Evolutionary conservation across 179 eudicot species (phyloP).

Genomic region (Pouteria campechiana): DNA sequence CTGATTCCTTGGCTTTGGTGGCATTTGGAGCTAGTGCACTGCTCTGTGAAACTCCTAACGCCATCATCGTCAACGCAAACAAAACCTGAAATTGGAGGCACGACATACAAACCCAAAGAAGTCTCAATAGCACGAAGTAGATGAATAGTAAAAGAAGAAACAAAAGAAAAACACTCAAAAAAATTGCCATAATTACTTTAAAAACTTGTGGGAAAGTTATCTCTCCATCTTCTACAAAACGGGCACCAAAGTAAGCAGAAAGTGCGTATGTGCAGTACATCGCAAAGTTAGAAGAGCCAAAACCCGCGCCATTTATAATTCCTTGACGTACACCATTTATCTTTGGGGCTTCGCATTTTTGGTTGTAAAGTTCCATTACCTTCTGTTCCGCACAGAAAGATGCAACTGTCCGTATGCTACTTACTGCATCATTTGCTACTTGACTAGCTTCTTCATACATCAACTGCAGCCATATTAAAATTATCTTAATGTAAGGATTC

Average conservation of each 20-base stretch:
- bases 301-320: constrained; percentile 41
- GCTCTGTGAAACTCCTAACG: constrained; percentile 23
- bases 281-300: constrained; percentile 40
- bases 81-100: no score
- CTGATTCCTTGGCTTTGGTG: constrained; percentile 20
- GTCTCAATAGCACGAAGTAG: no score
- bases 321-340: constrained; percentile 49
- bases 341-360: constrained; percentile 50
- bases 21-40: constrained; percentile 18
- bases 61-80: constrained; percentile 52
- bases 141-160: no score
- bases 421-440: constrained; percentile 83
- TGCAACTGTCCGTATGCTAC: constrained; percentile 75
- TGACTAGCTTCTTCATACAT: constrained; percentile 90
- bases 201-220: constrained; percentile 56
- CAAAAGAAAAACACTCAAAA: no score
- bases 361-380: constrained; percentile 55
- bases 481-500: no score
- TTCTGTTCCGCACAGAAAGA: constrained; percentile 80
- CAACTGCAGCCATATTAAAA: constrained; percentile 23
- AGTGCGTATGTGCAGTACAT: constrained; percentile 58
- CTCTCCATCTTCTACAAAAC: constrained; percentile 38
- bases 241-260: constrained; percentile 65
- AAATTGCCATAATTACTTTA: constrained; percentile 22
- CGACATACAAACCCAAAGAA: no score